A percentile compares a stretch with the other conserved stretches of the same genome.
phyloP scores from a whole-genome alignment of 352 stramenopile genomes.

The Pythium grandisporangium region DNA sequence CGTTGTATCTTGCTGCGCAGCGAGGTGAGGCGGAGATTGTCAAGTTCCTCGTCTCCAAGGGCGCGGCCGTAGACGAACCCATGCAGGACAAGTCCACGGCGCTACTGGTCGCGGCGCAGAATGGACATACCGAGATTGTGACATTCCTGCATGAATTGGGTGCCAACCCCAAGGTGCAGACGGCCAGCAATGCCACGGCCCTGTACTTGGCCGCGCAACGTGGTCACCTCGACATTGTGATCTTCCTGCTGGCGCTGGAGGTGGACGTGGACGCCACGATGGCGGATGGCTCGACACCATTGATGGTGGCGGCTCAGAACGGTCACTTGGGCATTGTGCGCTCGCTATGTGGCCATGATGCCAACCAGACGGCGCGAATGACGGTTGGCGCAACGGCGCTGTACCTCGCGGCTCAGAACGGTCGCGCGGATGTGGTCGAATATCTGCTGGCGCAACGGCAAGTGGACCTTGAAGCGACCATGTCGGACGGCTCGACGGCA shows the following conservation, averaged over 20 bases:
- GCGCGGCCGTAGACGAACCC: conserved; percentile 6
- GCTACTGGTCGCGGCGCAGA: conserved; percentile 15
- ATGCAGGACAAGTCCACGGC: conserved; percentile 16
- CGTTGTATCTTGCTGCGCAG: conserved; percentile 25
- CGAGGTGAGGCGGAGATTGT: conserved; percentile 13
- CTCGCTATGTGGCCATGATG: conserved; percentile 4
- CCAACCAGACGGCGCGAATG: conserved; percentile 10
- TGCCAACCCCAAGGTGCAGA: conserved; percentile 8
- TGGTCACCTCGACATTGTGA: conserved; percentile 12
- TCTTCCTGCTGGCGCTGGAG: conserved; percentile 8
- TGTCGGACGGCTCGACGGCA: conserved; percentile 19
- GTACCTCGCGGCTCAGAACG: conserved; percentile 15
- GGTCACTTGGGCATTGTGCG: conserved; percentile 8
- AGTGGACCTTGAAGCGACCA: conserved; percentile 7
- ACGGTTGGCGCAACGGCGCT: conserved; percentile 11
- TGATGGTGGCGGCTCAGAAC: conserved; percentile 17
- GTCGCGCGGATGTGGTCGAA: conserved; percentile 9
- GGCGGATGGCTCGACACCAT: conserved; percentile 14
- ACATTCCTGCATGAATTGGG: conserved; percentile 10
- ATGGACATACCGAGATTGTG: conserved; percentile 12
- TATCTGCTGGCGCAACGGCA: conserved; percentile 8
- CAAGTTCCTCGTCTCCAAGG: conserved; percentile 11
- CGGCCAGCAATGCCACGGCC: conserved; percentile 9
- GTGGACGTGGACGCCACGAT: conserved; percentile 11
- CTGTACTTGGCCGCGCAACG: conserved; percentile 17